Evolutionary conservation across 495 filamentous ascomycete species (phyloP), one percentile per base, ranked within the genome.

Genomic region (Trichoderma orchidacearum): DNA sequence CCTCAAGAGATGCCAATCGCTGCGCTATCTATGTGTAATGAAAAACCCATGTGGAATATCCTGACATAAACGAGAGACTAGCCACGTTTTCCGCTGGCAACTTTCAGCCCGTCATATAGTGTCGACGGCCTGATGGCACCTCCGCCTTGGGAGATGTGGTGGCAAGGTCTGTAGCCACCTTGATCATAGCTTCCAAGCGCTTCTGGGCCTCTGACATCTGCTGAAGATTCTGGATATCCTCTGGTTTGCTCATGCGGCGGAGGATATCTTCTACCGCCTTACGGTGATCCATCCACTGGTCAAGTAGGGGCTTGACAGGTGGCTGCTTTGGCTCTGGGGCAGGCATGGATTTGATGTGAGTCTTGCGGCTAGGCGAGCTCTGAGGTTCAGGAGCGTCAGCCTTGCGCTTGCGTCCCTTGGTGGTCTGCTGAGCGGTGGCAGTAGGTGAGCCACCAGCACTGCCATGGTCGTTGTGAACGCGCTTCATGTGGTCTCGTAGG

Each of bases 401-500:
- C 74, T 78, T 78, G 23, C 75, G 65, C 71, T 77, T 77, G 23
- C 74, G 69, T 51, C 75, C 72, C 63, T 75, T 68, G 56, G 72
- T 55, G 55, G 68, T 63, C 13, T 68, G 58, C 58, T 54, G 53
- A 25, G 55, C 51, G 15, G 55, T 34, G 12, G 5, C 23, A 25
- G 15, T 55, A 30, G 62, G 55, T 50, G 64, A 57, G 54, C 66
- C 60, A 17, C 60, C 65, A 15, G 69, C 63, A 21, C 62, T 59
- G 31, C 73, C 73, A 56, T 72, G 81, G 72, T 90, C 88, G 70
- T 91, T 86, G 72, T 96, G 90, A 15, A 95, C 88, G 58, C 90
- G 82, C 67, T 85, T 85, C 89, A 95, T 94, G 75, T 96, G 90
- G 76, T 96, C 90, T 70, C 83, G 81, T 30, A 94, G 78, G 70